Evolutionary conservation across 257 asterid genomes (phyloP), one percentile per base, ranked within the genome.

Genomic region (Nicotiana undulata): DNA sequence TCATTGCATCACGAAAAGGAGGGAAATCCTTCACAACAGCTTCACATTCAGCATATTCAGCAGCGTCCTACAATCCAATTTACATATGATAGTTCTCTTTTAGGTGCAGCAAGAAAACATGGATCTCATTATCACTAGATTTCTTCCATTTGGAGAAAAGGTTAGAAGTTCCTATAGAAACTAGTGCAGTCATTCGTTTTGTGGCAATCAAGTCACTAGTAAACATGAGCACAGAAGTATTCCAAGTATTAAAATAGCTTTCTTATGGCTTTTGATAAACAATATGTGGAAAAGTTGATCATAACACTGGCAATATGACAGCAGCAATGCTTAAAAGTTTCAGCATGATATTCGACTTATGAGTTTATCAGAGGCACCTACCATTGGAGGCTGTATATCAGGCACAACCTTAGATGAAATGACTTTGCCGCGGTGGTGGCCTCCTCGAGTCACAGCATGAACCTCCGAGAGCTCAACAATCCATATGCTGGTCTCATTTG

Each of bases 401-500:
- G 86, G 86, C 64, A 84, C 75, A n/a, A 84, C 86, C 34, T 80
- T 75, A 5, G 86, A 80, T 7, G 86, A 84, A 77, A 84, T 80
- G 75, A 80, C 86, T 63, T 84, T 84, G 16, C 86, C 86, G n/a
- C 86, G 78, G 65, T 84, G 86, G 77, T 80, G 84, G 26, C 86
- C 86, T 64, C 86, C 86, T 77, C 86, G 84, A 84, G 86, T 84
- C 28, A 81, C 77, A 80, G 86, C 86, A 80, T 84, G 86, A 24
- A 84, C 86, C 63, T 84, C 79, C 12, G 83, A 79, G 51, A 84
- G 84, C 79, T 84, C 84, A 53, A 84, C 86, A 80, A 84, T 37
- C 86, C 86, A 84, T 76, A 84, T 34, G 60, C 86, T 84, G 16
- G 86, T 84, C 86, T 84, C 86, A 31, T 84, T 84, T 40, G 86